These are phyloP conservation scores for Epichloe baconii DNA, from an alignment of 2,329 filamentous ascomycete species.

Conservation along the genomic window DNA sequence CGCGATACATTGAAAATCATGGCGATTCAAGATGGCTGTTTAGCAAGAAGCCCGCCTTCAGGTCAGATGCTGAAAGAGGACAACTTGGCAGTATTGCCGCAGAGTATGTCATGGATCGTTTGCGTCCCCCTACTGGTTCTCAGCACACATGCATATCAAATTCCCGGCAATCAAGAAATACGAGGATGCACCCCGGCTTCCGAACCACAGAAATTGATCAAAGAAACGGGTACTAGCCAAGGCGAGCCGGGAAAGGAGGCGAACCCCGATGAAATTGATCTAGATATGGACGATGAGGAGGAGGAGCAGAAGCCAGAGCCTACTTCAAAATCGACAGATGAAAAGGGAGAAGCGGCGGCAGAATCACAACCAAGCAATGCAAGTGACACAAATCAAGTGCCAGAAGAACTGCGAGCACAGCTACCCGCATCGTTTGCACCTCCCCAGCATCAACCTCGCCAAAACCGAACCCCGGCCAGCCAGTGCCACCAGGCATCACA, in stretches of 20 bases:
- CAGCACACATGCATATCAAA: constrained; percentile 84
- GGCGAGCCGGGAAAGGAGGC: constrained; percentile 9
- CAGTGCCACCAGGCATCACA: constrained; percentile 56
- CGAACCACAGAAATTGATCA: background rate
- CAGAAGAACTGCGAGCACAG: constrained; percentile 55
- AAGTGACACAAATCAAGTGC: constrained; percentile 25
- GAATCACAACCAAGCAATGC: background rate
- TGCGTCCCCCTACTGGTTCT: constrained; percentile 85
- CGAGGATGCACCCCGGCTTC: constrained; percentile 17
- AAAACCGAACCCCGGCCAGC: constrained; percentile 37
- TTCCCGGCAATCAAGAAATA: constrained; percentile 59
- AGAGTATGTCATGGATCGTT: constrained; percentile 62
- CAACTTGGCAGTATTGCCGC: constrained; percentile 71
- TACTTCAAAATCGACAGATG: background rate
- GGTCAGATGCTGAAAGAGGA: constrained; percentile 60
- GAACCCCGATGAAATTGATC: constrained; percentile 59
- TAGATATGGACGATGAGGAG: constrained; percentile 42
- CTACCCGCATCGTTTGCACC: constrained; percentile 63
- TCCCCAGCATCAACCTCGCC: constrained; percentile 17
- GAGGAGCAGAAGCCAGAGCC: constrained; percentile 3
- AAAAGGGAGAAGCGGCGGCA: background rate
- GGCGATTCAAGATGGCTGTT: constrained; percentile 61
- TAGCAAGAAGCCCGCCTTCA: constrained; percentile 59
- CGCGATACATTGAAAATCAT: constrained; percentile 64
- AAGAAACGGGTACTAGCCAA: background rate